Conservation (phyloP, 192 early-diverging fungal genomes). For the Coemansia sp. region DNA sequence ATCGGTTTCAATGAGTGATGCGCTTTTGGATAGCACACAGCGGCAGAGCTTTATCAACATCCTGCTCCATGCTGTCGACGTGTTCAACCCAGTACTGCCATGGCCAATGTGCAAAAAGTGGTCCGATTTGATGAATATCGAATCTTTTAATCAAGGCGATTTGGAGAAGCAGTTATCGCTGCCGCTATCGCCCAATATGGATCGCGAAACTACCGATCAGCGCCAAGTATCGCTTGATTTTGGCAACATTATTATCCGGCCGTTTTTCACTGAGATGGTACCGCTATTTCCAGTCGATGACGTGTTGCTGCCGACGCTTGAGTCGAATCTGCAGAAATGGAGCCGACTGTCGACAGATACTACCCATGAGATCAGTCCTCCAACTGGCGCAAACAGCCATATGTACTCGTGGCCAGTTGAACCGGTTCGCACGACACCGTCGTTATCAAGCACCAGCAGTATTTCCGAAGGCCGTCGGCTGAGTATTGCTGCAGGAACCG, state of each 20-base stretch:
- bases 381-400: constrained; percentile 39
- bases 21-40: constrained; percentile 56
- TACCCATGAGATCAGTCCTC: constrained; percentile 38
- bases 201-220: constrained; percentile 69
- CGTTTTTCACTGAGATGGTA: constrained; percentile 82
- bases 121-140: constrained; percentile 83
- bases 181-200: constrained; percentile 88
- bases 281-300: constrained; percentile 71
- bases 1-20: constrained; percentile 49
- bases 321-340: constrained; percentile 51
- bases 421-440: constrained; percentile 9
- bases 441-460: constrained; percentile 21
- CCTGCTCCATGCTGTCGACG: constrained; percentile 86
- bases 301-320: constrained; percentile 54
- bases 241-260: constrained; percentile 80
- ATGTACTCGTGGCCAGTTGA: constrained; percentile 50
- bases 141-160: constrained; percentile 89
- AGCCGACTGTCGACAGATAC: constrained; percentile 39
- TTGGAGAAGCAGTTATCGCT: constrained; percentile 71
- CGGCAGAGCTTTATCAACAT: constrained; percentile 64
- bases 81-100: constrained; percentile 84
- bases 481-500: constrained; percentile 52
- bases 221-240: constrained; percentile 78
- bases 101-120: constrained; percentile 84
- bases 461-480: constrained; percentile 43